Base-by-base conservation (phyloP, 768 basidiomycete genomes). In the Termitomyces heimii region DNA sequence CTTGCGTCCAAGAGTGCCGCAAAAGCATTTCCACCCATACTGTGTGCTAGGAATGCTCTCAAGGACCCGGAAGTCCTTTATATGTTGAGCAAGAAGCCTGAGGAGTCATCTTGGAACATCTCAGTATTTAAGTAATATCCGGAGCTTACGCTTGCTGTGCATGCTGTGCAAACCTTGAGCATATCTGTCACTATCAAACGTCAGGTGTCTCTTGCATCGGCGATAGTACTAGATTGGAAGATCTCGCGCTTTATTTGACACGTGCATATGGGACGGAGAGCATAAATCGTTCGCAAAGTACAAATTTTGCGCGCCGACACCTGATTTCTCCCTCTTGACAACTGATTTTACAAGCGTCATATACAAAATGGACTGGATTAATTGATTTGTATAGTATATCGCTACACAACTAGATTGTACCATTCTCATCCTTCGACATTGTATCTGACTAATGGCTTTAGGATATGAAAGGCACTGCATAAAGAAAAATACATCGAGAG, bases 21-120 rank as follows among this genome's bases (percentile, higher is more conserved):
- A 71, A 90, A 89, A 5, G 87, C 87, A 66, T 77, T 85, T 16
- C 88, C 88, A 10, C 88, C 88, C 88, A 89, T 89, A 28, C n/a
- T 26, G 18, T 45, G 18, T 24, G 34, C 6, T 26, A 26, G 18
- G 18, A 5, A 32, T 54, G 18, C 31, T 47, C 22, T 31, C 26
- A 45, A n/a, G 34, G 26, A 35, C 47, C 24, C 10, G 6, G 24
- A 18, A 46, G 32, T 34, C 24, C 24, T n/a, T 18, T 24, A 26
- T 22, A 32, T 24, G 12, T 45, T 4, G 45, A 22, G 24, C 49
- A 37, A 37, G 22, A 35, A 32, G 46, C 26, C 53, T 42, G 22
- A 16, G 31, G 28, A 43, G n/a, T 42, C 39, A 20, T 20, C 40
- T 29, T 16, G 26, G 20, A 51, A 37, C 49, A 35, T 34, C 31